Percentiles rank a stretch among this genome's conserved stretches.
phyloP scores from a whole-genome alignment of 352 stramenopile species.

The Plasmopara muralis region DNA sequence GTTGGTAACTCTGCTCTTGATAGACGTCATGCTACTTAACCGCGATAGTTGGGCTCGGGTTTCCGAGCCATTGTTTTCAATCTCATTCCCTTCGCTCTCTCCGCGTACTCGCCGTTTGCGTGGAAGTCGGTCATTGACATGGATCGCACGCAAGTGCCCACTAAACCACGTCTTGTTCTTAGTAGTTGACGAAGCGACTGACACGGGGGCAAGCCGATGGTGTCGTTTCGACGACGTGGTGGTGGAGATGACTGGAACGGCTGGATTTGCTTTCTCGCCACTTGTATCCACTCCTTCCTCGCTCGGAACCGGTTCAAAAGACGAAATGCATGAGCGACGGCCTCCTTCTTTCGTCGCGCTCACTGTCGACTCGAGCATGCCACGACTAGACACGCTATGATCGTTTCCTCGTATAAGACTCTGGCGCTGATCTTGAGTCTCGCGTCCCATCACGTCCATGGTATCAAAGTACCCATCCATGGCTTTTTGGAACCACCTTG shows the following conservation, averaged over 20 bases:
- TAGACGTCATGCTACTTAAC: conserved; percentile 20
- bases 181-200: conserved; percentile 15
- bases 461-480: conserved; percentile 62
- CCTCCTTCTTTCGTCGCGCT: conserved; percentile 10
- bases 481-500: conserved; percentile 57
- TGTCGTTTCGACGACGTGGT: conserved; percentile 17
- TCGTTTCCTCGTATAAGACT: neutral
- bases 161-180: conserved; percentile 59
- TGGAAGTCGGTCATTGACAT: conserved; percentile 52
- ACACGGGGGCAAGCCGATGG: conserved; percentile 23
- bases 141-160: conserved; percentile 61
- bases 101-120: conserved; percentile 38
- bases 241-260: conserved; percentile 5
- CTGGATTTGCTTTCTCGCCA: conserved; percentile 18
- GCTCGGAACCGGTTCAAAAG: conserved; percentile 10
- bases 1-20: conserved; percentile 16
- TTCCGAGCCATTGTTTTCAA: conserved; percentile 20
- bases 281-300: conserved; percentile 21
- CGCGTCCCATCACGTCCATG: conserved; percentile 24
- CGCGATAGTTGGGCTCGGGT: conserved; percentile 11
- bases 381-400: conserved; percentile 8
- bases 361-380: conserved; percentile 2
- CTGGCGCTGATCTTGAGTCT: neutral
- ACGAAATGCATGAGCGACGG: conserved; percentile 20
- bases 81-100: conserved; percentile 23